These are phyloP conservation scores for Nicotiana sylvestris DNA, from an alignment of 257 asterid genomes.

Conservation along the genomic window DNA sequence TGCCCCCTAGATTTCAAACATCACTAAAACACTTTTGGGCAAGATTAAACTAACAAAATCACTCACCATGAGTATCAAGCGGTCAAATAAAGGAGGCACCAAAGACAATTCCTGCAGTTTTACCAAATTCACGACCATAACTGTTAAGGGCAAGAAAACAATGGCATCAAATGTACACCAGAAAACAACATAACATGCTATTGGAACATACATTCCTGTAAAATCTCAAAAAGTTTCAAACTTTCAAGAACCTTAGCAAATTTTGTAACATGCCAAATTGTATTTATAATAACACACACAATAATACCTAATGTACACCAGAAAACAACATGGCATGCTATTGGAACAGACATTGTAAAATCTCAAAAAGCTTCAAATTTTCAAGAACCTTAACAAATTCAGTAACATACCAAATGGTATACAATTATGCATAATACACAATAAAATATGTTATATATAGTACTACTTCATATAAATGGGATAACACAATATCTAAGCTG, in stretches of 20 bases:
- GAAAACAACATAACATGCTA: neutral
- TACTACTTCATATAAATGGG: neutral
- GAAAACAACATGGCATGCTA: neutral
- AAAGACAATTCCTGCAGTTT: slow-evolving; percentile 68
- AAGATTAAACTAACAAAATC: neutral
- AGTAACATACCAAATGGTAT: neutral
- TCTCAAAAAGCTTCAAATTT: neutral
- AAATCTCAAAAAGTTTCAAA: neutral
- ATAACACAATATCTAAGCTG: neutral
- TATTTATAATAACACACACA: neutral
- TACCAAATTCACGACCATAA: slow-evolving; percentile 15
- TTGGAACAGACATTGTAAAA: neutral
- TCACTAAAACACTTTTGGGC: neutral
- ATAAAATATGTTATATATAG: neutral
- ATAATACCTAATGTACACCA: neutral
- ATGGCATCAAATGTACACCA: neutral
- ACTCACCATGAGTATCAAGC: slow-evolving; percentile 70
- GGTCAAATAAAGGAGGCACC: slow-evolving; percentile 62
- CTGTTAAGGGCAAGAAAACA: neutral
- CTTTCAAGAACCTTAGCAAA: neutral
- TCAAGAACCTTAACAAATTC: neutral
- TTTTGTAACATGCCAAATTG: neutral
- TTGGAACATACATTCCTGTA: neutral
- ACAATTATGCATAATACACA: neutral
- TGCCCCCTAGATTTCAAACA: neutral